Evolutionary conservation across 768 basidiomycete species (phyloP).

Genomic region (Suillus subalutaceus): DNA sequence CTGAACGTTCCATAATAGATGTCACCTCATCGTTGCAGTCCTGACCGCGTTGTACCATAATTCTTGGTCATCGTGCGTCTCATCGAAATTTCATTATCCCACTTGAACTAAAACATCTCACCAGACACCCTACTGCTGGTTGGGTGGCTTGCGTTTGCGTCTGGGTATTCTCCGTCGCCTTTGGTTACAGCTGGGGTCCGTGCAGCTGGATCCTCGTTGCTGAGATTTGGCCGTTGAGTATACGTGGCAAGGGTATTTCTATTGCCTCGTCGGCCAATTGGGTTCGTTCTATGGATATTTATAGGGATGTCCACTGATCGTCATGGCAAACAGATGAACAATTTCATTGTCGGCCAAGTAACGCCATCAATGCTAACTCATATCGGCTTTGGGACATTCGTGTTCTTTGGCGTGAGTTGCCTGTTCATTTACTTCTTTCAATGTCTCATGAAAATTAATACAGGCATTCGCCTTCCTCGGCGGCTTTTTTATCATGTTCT

Average conservation of each 20-base stretch:
- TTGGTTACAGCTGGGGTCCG: slow-evolving; percentile 82
- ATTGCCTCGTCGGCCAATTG: slow-evolving; percentile 79
- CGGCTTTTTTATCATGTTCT: slow-evolving; percentile 65
- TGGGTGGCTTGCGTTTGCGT: slow-evolving; percentile 73
- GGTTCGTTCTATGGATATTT: slow-evolving; percentile 38
- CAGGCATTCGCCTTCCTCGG: slow-evolving; percentile 69
- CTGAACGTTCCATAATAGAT: slow-evolving; percentile 38
- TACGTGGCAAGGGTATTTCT: slow-evolving; percentile 75
- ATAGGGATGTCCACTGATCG: background rate
- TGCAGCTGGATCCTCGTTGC: slow-evolving; percentile 79
- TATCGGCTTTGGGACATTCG: slow-evolving; percentile 70
- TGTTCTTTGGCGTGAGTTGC: slow-evolving; percentile 68
- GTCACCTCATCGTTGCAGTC: slow-evolving; percentile 72
- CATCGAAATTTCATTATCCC: background rate
- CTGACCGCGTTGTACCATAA: slow-evolving; percentile 61
- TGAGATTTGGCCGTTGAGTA: slow-evolving; percentile 73
- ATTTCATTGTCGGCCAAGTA: slow-evolving; percentile 59
- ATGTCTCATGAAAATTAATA: slow-evolving; percentile 9
- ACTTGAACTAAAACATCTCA: slow-evolving; percentile 8
- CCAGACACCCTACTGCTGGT: slow-evolving; percentile 51
- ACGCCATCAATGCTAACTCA: slow-evolving; percentile 74
- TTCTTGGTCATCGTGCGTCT: slow-evolving; percentile 51
- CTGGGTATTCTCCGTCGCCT: slow-evolving; percentile 74
- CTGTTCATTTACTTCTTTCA: background rate
- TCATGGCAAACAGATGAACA: slow-evolving; percentile 60